These are phyloP conservation scores for Alternaria sp. DNA, from an alignment of 2,329 filamentous ascomycete genomes.

Conservation along the genomic window DNA sequence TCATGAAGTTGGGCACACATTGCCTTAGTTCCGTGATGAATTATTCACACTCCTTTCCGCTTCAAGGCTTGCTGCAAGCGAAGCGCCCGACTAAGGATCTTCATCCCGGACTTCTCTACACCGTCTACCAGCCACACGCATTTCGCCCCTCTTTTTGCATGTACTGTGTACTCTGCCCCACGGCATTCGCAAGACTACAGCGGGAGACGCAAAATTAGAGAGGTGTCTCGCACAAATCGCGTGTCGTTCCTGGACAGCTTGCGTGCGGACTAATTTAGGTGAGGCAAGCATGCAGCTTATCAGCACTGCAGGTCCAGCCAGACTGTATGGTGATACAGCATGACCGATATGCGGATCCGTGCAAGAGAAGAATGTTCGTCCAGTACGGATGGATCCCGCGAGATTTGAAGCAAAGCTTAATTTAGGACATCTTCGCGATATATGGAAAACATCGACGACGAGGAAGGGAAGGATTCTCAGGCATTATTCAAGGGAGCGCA, in stretches of 20 bases:
- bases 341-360: neutral
- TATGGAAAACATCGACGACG: neutral
- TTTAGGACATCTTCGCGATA: neutral
- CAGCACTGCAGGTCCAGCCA: neutral
- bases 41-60: conserved; percentile 23
- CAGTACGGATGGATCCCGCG: neutral
- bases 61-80: conserved; percentile 4
- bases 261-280: neutral
- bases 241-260: conserved; percentile 2
- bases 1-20: conserved; percentile 20
- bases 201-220: conserved; percentile 13
- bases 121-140: conserved; percentile 32
- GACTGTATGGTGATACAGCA: neutral
- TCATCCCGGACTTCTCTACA: conserved; percentile 35
- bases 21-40: conserved; percentile 15
- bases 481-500: neutral
- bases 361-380: neutral
- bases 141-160: conserved; percentile 9
- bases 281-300: neutral
- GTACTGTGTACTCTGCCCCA: neutral
- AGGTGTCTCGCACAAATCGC: conserved; percentile 13
- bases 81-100: conserved; percentile 41
- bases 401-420: neutral
- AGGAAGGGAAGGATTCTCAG: neutral
- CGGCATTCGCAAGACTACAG: conserved; percentile 11